Conservation (phyloP, 1,284 basidiomycete species). For the Rhodotorula sp. region DNA sequence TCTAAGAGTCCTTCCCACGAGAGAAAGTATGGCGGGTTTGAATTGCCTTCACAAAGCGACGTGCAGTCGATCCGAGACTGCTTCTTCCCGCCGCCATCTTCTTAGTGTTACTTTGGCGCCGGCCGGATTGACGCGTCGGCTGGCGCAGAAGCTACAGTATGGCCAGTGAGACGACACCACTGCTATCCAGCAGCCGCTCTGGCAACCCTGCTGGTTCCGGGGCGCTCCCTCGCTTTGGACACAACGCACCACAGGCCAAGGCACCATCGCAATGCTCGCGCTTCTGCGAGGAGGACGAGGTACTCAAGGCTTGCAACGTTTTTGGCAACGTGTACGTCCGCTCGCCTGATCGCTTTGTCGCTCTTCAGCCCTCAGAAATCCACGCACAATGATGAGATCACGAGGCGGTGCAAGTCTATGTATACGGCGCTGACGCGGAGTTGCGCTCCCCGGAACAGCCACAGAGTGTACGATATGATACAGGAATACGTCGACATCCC, state of each 20-base stretch:
- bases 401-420: background rate
- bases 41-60: too few species aligned
- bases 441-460: slow-evolving; percentile 8
- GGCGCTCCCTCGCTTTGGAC: background rate
- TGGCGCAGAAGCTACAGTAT: background rate
- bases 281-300: slow-evolving; percentile 20
- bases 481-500: slow-evolving; percentile 30
- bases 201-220: background rate
- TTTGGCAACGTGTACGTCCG: slow-evolving; percentile 8
- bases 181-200: background rate
- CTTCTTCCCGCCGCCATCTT: too few species aligned
- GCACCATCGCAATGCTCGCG: background rate
- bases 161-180: slow-evolving; percentile 5
- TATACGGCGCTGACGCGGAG: background rate
- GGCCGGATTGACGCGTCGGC: background rate
- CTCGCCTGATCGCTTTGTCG: background rate
- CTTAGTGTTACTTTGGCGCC: too few species aligned
- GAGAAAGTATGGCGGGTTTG: too few species aligned
- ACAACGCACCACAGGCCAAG: background rate
- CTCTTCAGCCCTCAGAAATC: background rate
- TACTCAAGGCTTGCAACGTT: slow-evolving; percentile 20
- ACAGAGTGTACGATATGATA: slow-evolving; percentile 22
- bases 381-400: background rate
- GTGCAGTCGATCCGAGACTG: too few species aligned
- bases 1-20: too few species aligned